Percentiles rank a stretch among this genome's conserved stretches.
Evolutionary conservation across 1,139 yeast species (phyloP).

Genomic region (Candida dubliniensis): DNA sequence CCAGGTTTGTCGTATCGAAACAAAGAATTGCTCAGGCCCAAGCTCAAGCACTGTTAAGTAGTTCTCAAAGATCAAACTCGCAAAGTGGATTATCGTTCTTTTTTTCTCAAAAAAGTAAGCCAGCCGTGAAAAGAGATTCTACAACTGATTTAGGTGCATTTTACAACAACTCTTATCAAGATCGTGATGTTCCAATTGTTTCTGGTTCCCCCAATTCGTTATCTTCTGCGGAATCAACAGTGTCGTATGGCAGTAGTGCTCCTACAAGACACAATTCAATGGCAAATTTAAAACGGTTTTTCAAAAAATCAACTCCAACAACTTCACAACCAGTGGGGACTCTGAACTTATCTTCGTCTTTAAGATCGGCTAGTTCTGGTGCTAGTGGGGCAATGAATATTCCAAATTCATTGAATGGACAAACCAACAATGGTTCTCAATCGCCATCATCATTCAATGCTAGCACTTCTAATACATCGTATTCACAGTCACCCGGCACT

Average conservation of each 20-base stretch:
- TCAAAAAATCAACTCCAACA: slow-evolving; percentile 47
- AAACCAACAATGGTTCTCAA: slow-evolving; percentile 2
- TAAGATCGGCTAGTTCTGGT: slow-evolving; percentile 29
- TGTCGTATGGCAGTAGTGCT: slow-evolving; percentile 18
- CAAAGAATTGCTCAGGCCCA: slow-evolving; percentile 66
- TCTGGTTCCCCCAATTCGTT: slow-evolving; percentile 39
- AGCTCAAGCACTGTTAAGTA: slow-evolving; percentile 28
- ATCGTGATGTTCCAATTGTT: slow-evolving; percentile 16
- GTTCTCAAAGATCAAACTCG: slow-evolving; percentile 40
- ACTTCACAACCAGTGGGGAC: slow-evolving; percentile 26
- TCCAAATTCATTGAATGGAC: slow-evolving; percentile 18
- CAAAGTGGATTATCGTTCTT: slow-evolving; percentile 53
- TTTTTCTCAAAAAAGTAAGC: slow-evolving; percentile 35
- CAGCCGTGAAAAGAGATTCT: slow-evolving; percentile 28
- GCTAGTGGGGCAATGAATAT: slow-evolving; percentile 14
- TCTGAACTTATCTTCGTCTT: slow-evolving; percentile 42
- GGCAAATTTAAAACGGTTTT: slow-evolving; percentile 68
- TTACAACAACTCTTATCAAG: slow-evolving; percentile 44
- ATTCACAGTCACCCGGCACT: slow-evolving; percentile 34
- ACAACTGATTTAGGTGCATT: slow-evolving; percentile 48
- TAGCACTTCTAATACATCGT: slow-evolving; percentile 33
- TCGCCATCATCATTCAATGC: slow-evolving; percentile 24
- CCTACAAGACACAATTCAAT: slow-evolving; percentile 64
- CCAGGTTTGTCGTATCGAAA: slow-evolving; percentile 70
- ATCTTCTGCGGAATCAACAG: slow-evolving; percentile 38